Evolutionary conservation across 164 flowering plant genomes (phyloP).

Genomic region (Protea cynaroides): DNA sequence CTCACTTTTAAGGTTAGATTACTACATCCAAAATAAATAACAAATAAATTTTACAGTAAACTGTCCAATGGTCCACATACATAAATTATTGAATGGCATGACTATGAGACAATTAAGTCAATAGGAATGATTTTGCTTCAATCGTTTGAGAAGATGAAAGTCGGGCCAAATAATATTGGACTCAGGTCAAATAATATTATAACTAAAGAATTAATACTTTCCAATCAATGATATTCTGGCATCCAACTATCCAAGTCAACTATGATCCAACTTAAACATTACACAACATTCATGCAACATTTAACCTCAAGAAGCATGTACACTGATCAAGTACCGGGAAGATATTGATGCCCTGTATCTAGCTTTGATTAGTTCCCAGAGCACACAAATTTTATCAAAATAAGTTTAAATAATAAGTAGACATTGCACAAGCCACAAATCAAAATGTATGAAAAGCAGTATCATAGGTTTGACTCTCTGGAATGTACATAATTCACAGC

Average conservation of each 20-base stretch:
- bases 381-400: neutral
- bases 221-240: neutral
- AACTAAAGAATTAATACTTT: neutral
- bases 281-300: too few relatives aligned
- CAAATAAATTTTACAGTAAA: neutral
- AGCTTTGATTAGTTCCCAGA: constrained; percentile 1
- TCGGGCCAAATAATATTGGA: neutral
- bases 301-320: too few relatives aligned
- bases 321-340: too few relatives aligned
- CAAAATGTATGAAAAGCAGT: neutral
- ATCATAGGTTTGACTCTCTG: neutral
- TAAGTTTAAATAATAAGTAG: too few relatives aligned
- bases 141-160: neutral
- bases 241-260: neutral
- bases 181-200: neutral
- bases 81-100: neutral
- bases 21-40: neutral
- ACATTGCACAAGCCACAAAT: neutral
- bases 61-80: constrained; percentile 2
- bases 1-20: too few relatives aligned
- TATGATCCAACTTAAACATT: neutral
- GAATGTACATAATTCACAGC: neutral
- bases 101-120: neutral
- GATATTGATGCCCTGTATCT: constrained; percentile 3
- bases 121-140: neutral